Percentiles rank a stretch among this genome's conserved stretches.
phyloP scores from a whole-genome alignment of 352 stramenopile genomes.

The Pythium brachiatum region DNA sequence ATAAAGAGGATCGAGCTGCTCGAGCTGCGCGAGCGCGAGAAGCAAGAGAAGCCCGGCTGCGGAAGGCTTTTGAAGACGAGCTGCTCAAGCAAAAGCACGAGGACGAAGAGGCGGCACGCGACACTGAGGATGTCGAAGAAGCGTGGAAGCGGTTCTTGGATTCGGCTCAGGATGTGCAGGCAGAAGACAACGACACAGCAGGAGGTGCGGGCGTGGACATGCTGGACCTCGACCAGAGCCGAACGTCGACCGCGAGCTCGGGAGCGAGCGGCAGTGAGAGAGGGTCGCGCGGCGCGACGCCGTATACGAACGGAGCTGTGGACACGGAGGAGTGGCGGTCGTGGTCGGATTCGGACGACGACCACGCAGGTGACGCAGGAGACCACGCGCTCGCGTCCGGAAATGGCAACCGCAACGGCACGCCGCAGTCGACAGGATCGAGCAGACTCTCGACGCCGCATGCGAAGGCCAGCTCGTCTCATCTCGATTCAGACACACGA shows the following conservation, averaged over 20 bases:
- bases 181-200: conserved; percentile 8
- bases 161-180: conserved; percentile 20
- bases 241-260: conserved; percentile 2
- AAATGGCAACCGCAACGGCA: conserved; percentile 3
- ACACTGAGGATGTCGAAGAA: conserved; percentile 55
- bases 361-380: background rate
- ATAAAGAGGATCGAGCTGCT: conserved; percentile 7
- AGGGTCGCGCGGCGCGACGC: conserved; percentile 11
- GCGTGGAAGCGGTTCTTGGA: conserved; percentile 67
- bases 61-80: conserved; percentile 22
- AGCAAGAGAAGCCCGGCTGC: conserved; percentile 11
- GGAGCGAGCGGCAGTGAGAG: background rate
- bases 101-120: conserved; percentile 40
- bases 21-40: conserved; percentile 9
- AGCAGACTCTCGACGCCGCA: conserved; percentile 17
- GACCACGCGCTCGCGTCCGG: background rate
- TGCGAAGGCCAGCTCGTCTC: background rate
- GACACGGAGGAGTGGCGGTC: conserved; percentile 17
- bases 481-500: background rate
- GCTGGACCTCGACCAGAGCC: conserved; percentile 2
- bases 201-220: background rate
- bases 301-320: conserved; percentile 9
- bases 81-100: conserved; percentile 20
- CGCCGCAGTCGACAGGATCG: conserved; percentile 13
- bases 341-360: conserved; percentile 12